A percentile compares a stretch with the other conserved stretches of the same genome.
Conservation (phyloP, 139 green algal genomes). For the Chlamydomonas sp. region DNA sequence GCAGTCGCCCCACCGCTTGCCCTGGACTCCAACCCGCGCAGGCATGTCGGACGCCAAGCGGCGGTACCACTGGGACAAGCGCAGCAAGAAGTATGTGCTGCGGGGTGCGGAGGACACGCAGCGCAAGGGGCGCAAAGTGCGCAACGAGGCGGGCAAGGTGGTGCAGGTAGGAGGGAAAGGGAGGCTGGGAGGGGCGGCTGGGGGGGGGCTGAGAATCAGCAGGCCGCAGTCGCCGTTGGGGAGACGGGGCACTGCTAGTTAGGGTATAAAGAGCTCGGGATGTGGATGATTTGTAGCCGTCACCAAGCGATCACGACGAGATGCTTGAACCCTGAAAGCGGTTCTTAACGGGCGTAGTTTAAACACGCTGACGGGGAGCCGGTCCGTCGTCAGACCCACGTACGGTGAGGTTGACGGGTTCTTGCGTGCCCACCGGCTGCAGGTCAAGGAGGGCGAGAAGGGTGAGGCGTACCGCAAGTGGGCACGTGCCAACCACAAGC, state of each 20-base stretch:
- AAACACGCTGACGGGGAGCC: not conserved
- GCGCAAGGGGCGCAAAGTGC: constrained; percentile 31
- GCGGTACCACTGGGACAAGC: constrained; percentile 86
- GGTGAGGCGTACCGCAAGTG: constrained; percentile 77
- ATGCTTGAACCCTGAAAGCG: too few species aligned
- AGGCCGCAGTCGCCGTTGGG: not conserved
- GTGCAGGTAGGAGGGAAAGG: constrained; percentile 28
- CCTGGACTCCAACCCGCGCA: constrained; percentile 17
- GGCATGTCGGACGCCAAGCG: constrained; percentile 61
- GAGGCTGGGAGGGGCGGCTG: too few species aligned
- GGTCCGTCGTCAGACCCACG: not conserved
- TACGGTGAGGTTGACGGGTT: not conserved
- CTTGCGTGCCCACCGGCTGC: not conserved
- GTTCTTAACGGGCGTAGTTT: not conserved
- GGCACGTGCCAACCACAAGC: constrained; percentile 69
- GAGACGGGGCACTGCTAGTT: not conserved
- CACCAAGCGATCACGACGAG: too few species aligned
- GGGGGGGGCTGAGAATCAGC: too few species aligned
- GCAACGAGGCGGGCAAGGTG: constrained; percentile 41
- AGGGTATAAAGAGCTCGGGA: not conserved
- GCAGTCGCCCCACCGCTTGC: not conserved
- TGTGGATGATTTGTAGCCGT: not conserved
- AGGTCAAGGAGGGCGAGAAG: constrained; percentile 38
- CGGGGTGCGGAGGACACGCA: constrained; percentile 55
- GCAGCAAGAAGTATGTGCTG: constrained; percentile 78